Evolutionary conservation across 2,329 filamentous ascomycete genomes (phyloP), one percentile per base, ranked within the genome.

Genomic region (Aspergillus piperis): DNA sequence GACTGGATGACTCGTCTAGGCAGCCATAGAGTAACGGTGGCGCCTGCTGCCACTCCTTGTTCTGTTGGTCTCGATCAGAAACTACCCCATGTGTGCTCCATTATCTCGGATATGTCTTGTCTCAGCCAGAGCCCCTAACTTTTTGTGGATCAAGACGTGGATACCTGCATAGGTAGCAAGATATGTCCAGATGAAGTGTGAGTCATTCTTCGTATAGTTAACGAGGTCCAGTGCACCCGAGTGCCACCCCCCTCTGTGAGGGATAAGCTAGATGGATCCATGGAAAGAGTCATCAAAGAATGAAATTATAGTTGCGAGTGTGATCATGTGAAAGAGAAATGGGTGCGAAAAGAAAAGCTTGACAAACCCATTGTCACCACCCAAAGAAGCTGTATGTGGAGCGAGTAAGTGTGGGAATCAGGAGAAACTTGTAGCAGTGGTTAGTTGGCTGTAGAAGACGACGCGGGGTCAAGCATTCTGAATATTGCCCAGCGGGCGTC

Each of bases 21-120:
- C 38, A 52, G 11, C 52, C 49, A 47, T 60, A 44, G 60, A 42
- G 65, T 62, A 64, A 65, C 60, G 48, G 32, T 61, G 61, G 58
- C 58, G 61, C 53, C 61, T 55, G 61, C 53, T 32, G 57, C 32
- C 58, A 59, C 56, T 54, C 60, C 60, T 60, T 49, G 60, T 56
- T 36, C 38, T 59, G 49, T 48, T 54, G 48, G 51, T 58, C 50
- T 60, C 30, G 10, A 55, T 54, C 42, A 23, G 53, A 30, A 19
- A 25, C 41, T 17, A 32, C 41, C 17, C 52, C 51, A 32, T 13
- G 32, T 58, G 38, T 49, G 51, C 42, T 53, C 36, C 44, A 47
- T 57, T 25, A 51, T 42, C 39, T 55, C 39, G 41, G 27, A 32
- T 38, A 23, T 47, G 53, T 30, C 39, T 47, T 55, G 39, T 23